These are phyloP conservation scores for Cyphellophora attinorum DNA, from an alignment of 2,329 filamentous ascomycete genomes.

Conservation along the genomic window DNA sequence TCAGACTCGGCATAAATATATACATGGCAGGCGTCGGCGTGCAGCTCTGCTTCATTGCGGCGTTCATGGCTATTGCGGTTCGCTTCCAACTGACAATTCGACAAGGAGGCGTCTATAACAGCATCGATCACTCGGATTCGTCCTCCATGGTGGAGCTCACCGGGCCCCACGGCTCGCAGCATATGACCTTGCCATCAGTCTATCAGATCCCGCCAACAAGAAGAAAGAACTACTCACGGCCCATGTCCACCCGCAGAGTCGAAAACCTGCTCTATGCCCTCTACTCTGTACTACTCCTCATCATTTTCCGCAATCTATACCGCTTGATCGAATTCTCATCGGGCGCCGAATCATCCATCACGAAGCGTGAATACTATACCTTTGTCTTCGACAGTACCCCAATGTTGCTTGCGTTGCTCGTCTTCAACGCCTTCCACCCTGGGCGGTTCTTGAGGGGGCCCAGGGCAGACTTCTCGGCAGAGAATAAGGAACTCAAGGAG, in stretches of 20 bases:
- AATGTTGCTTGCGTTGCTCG: slow-evolving; percentile 27
- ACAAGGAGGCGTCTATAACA: background rate
- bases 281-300: slow-evolving; percentile 41
- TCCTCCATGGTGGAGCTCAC: background rate
- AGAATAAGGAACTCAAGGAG: slow-evolving; percentile 32
- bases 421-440: slow-evolving; percentile 29
- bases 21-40: slow-evolving; percentile 33
- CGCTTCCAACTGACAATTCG: slow-evolving; percentile 34
- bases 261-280: slow-evolving; percentile 36
- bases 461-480: slow-evolving; percentile 36
- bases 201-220: slow-evolving; percentile 14
- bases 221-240: no score
- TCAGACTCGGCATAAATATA: slow-evolving; percentile 33
- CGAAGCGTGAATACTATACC: slow-evolving; percentile 27
- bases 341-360: slow-evolving; percentile 32
- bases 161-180: no score
- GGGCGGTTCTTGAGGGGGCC: slow-evolving; percentile 31
- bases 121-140: background rate
- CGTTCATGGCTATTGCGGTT: slow-evolving; percentile 40
- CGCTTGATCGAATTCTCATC: slow-evolving; percentile 52
- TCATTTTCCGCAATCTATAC: slow-evolving; percentile 47
- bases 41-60: slow-evolving; percentile 43
- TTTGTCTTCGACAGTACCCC: slow-evolving; percentile 30
- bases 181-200: background rate
- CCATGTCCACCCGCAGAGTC: no score